Conservation (phyloP, 176 grass and related monocot species). For the Paspalum vaginatum region DNA sequence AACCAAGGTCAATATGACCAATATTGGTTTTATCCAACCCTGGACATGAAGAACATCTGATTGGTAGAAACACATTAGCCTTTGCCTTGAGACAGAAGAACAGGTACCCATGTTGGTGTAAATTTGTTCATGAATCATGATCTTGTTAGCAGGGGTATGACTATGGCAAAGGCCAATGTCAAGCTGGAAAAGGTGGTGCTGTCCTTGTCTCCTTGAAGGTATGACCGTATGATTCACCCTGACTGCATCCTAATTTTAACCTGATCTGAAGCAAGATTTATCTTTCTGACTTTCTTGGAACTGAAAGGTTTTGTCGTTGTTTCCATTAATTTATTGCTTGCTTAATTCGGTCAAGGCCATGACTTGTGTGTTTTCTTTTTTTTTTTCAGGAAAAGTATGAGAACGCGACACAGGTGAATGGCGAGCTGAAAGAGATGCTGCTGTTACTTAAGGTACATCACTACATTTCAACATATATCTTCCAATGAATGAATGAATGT, state of each 20-base stretch:
- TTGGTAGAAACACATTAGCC: no score
- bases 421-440: conserved; percentile 36
- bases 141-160: conserved; percentile 54
- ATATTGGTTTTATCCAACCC: no score
- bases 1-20: no score
- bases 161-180: conserved; percentile 39
- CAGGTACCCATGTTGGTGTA: no score
- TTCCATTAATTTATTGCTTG: not conserved
- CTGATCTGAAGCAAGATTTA: not conserved
- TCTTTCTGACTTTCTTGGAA: not conserved
- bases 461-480: not conserved
- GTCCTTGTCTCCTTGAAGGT: no score
- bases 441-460: conserved; percentile 47
- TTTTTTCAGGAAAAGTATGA: conserved; percentile 41
- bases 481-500: no score
- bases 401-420: not conserved
- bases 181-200: conserved; percentile 53
- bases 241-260: not conserved
- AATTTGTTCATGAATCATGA: no score
- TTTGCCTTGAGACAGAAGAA: no score
- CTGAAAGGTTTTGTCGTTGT: not conserved
- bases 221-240: conserved; percentile 32
- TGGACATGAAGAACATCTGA: no score
- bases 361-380: not conserved
- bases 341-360: conserved; percentile 15